phyloP scores from a whole-genome alignment of 2,329 filamentous ascomycete species.

The Lasiodiplodia sp. region DNA sequence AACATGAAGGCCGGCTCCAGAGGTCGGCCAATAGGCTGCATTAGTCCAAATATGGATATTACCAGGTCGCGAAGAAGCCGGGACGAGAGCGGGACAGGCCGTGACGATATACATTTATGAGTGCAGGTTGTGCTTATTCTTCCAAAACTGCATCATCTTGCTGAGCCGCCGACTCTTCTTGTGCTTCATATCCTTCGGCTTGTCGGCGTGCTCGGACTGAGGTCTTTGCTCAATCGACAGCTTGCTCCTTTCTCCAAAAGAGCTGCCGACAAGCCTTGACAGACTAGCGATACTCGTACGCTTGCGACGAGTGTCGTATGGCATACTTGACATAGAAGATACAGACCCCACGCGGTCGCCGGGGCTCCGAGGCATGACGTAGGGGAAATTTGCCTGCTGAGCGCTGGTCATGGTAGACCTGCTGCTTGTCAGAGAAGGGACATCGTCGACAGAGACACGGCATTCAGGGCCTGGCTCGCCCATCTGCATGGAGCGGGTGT shows the following conservation, averaged over 20 bases:
- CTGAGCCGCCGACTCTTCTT: slow-evolving; percentile 75
- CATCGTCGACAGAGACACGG: slow-evolving; percentile 75
- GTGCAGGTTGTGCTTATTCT: slow-evolving; percentile 47
- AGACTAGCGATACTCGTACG: slow-evolving; percentile 79
- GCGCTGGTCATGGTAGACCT: slow-evolving; percentile 77
- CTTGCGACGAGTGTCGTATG: slow-evolving; percentile 67
- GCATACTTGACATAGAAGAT: slow-evolving; percentile 48
- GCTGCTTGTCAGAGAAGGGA: slow-evolving; percentile 77
- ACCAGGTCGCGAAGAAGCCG: slow-evolving; percentile 17
- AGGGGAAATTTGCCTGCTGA: slow-evolving; percentile 60
- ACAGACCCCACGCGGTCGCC: slow-evolving; percentile 51
- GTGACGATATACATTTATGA: slow-evolving; percentile 25
- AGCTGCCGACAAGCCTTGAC: slow-evolving; percentile 69
- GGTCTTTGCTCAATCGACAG: slow-evolving; percentile 69
- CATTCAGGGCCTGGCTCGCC: slow-evolving; percentile 76
- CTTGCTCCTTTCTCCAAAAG: slow-evolving; percentile 77
- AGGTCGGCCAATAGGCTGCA: slow-evolving; percentile 22
- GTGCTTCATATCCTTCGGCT: slow-evolving; percentile 66
- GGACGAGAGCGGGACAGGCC: slow-evolving; percentile 20
- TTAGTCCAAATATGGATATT: slow-evolving; percentile 24
- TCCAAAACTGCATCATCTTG: slow-evolving; percentile 82
- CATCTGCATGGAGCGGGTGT: slow-evolving; percentile 75
- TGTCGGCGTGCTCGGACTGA: slow-evolving; percentile 59
- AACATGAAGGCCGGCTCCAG: slow-evolving; percentile 29
- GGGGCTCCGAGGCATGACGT: slow-evolving; percentile 51